Evolutionary conservation across 768 basidiomycete genomes (phyloP).

Genomic region (Punctularia strigosozonata): DNA sequence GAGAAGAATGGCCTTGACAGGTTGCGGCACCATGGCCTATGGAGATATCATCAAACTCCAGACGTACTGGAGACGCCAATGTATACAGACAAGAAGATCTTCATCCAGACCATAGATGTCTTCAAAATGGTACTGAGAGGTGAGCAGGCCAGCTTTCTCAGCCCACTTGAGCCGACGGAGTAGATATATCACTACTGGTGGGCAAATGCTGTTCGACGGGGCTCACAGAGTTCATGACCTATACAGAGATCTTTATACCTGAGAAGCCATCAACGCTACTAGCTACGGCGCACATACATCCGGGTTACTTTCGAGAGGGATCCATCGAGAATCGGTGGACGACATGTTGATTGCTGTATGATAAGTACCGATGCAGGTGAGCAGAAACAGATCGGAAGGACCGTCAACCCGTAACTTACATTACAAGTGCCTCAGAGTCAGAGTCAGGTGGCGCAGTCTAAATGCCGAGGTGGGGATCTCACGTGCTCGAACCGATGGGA

Average conservation of each 20-base stretch:
- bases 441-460: too few species aligned
- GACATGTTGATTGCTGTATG: too few species aligned
- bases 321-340: slow-evolving; percentile 60
- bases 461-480: too few species aligned
- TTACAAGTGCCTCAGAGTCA: too few species aligned
- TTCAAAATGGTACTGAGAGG: slow-evolving; percentile 37
- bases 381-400: too few species aligned
- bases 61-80: neutral
- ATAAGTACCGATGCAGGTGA: too few species aligned
- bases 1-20: slow-evolving; percentile 75
- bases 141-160: slow-evolving; percentile 48
- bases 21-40: slow-evolving; percentile 56
- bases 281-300: slow-evolving; percentile 22
- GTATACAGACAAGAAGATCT: slow-evolving; percentile 30
- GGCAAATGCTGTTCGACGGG: neutral
- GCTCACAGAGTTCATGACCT: slow-evolving; percentile 40
- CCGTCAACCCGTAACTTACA: too few species aligned
- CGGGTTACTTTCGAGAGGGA: slow-evolving; percentile 74
- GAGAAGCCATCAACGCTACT: slow-evolving; percentile 15
- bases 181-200: neutral
- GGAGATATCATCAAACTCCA: slow-evolving; percentile 33
- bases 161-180: slow-evolving; percentile 43
- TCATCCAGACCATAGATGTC: slow-evolving; percentile 68
- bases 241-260: slow-evolving; percentile 1
- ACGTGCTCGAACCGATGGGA: too few species aligned